These are phyloP conservation scores for Salix purpurea DNA, from an alignment of 345 rosid genomes.

Conservation along the genomic window DNA sequence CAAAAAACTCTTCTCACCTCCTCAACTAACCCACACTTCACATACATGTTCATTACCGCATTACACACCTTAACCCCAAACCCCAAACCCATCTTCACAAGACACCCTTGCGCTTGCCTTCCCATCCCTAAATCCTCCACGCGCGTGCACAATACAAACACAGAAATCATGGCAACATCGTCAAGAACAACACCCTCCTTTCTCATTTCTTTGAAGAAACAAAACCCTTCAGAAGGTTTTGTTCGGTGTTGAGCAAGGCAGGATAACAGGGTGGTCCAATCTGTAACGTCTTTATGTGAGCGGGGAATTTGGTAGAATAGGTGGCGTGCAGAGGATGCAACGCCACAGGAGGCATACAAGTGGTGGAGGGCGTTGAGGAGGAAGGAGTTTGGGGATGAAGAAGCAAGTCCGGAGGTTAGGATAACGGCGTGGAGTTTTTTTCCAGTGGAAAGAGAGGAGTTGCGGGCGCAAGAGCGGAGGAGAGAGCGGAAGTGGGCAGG, in stretches of 20 bases:
- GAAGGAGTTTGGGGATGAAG: constrained; percentile 33
- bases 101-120: constrained; percentile 52
- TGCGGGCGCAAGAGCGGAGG: constrained; percentile 48
- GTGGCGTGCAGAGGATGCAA: constrained; percentile 35
- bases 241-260: constrained; percentile 35
- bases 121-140: constrained; percentile 48
- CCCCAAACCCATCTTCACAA: constrained; percentile 50
- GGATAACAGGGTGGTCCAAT: constrained; percentile 65
- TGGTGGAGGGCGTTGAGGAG: constrained; percentile 58
- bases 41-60: constrained; percentile 68
- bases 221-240: constrained; percentile 28
- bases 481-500: constrained; percentile 44
- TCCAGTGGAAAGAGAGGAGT: constrained; percentile 40
- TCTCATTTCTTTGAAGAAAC: constrained; percentile 46
- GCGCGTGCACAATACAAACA: constrained; percentile 49
- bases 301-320: constrained; percentile 72
- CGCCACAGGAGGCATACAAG: constrained; percentile 45
- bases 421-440: constrained; percentile 57
- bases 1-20: constrained; percentile 43
- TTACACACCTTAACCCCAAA: constrained; percentile 43
- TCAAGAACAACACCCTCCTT: constrained; percentile 38
- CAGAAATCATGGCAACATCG: constrained; percentile 52
- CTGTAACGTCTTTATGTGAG: constrained; percentile 50
- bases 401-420: constrained; percentile 41
- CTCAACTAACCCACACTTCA: constrained; percentile 48